A percentile compares a stretch with the other conserved stretches of the same genome.
Evolutionary conservation across 169 alveolate genomes (phyloP).

Genomic region (Hammondia hammondi): DNA sequence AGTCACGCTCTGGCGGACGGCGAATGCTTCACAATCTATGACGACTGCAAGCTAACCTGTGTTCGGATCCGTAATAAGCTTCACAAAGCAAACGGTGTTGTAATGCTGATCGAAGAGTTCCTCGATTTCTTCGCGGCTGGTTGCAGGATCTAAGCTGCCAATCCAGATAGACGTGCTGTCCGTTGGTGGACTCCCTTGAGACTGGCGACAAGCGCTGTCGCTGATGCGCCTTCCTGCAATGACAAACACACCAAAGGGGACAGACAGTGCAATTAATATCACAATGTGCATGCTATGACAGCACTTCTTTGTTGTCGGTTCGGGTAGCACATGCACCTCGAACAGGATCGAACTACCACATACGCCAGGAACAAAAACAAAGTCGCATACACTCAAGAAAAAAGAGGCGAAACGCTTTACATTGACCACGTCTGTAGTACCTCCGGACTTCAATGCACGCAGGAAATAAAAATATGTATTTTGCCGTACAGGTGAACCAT

Average conservation of each 20-base stretch:
- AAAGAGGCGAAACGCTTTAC: no score
- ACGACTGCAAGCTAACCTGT: slow-evolving; percentile 29
- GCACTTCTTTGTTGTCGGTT: no score
- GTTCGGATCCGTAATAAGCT: slow-evolving; percentile 53
- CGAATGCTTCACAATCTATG: no score
- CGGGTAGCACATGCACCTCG: no score
- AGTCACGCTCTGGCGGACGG: no score
- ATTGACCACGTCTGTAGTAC: no score
- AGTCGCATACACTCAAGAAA: no score
- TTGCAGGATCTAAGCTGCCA: slow-evolving; percentile 63
- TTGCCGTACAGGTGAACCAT: no score
- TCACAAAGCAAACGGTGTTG: slow-evolving; percentile 42
- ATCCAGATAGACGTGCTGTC: slow-evolving; percentile 59
- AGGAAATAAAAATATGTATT: no score
- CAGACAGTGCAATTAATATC: not conserved
- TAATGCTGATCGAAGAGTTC: slow-evolving; percentile 54
- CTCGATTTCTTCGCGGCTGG: slow-evolving; percentile 61
- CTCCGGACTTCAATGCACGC: no score
- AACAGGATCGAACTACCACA: no score
- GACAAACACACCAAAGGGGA: not conserved
- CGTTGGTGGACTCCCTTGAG: slow-evolving; percentile 33
- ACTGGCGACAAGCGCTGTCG: slow-evolving; percentile 14
- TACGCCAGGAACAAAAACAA: no score
- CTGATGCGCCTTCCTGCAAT: not conserved
- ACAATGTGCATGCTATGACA: not conserved